Conservation (phyloP, 129 eudicot species). For the Tagetes erecta region DNA sequence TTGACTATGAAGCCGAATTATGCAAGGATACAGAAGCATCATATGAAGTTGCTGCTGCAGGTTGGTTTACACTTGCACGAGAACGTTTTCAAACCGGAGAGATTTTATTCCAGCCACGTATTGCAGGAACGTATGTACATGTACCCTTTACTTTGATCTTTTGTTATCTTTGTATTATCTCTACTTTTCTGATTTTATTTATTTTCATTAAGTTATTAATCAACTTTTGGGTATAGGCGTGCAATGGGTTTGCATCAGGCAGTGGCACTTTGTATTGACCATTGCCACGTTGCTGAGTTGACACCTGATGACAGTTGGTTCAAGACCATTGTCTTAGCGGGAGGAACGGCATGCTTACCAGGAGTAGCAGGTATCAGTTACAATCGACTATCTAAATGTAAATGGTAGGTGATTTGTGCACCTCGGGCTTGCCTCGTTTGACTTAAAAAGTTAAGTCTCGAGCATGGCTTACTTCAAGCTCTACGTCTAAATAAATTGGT, state of each 20-base stretch:
- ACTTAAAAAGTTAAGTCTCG: background rate
- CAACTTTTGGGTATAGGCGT: slow-evolving; percentile 50
- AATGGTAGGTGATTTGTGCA: background rate
- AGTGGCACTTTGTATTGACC: slow-evolving; percentile 89
- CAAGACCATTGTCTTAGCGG: slow-evolving; percentile 81
- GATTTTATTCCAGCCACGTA: slow-evolving; percentile 83
- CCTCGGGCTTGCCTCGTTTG: background rate
- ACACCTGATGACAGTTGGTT: slow-evolving; percentile 72
- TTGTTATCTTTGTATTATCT: background rate
- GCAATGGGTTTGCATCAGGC: slow-evolving; percentile 95
- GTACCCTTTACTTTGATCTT: slow-evolving; percentile 24
- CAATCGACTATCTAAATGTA: background rate
- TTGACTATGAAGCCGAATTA: slow-evolving; percentile 85
- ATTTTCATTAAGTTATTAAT: background rate
- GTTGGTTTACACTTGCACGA: slow-evolving; percentile 69
- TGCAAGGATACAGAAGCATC: slow-evolving; percentile 76
- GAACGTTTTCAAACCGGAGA: slow-evolving; percentile 98
- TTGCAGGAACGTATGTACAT: slow-evolving; percentile 75
- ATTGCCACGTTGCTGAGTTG: slow-evolving; percentile 83
- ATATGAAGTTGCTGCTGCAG: slow-evolving; percentile 60
- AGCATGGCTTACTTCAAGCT: background rate
- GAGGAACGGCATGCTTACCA: slow-evolving; percentile 91
- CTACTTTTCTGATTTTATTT: background rate
- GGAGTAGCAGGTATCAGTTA: slow-evolving; percentile 72
- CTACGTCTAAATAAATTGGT: background rate